phyloP scores from a whole-genome alignment of 495 filamentous ascomycete genomes.

The Penicillium odoratum region DNA sequence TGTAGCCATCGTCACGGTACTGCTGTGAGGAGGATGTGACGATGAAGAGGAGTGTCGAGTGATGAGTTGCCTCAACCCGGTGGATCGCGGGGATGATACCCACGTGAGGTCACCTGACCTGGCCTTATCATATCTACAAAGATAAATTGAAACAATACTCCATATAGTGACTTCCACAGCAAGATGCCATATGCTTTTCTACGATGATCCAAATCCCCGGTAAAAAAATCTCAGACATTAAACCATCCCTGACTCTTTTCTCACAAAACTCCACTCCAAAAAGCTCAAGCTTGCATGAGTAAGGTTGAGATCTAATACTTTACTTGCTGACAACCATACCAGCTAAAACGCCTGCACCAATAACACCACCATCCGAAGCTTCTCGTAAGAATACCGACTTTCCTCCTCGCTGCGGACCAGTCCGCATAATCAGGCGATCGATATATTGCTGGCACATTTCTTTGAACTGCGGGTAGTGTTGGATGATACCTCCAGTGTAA shows the following conservation, averaged over 20 bases:
- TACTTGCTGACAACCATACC: slow-evolving; percentile 50
- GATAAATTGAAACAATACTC: too few species aligned
- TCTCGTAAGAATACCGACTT: slow-evolving; percentile 65
- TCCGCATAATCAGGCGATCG: slow-evolving; percentile 60
- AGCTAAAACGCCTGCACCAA: slow-evolving; percentile 74
- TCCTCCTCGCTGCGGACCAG: slow-evolving; percentile 52
- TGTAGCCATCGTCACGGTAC: slow-evolving; percentile 28
- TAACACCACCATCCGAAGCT: slow-evolving; percentile 74
- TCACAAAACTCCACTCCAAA: slow-evolving; percentile 9
- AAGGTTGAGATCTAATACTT: slow-evolving; percentile 3
- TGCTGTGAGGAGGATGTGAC: slow-evolving; percentile 9
- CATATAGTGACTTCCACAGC: neutral
- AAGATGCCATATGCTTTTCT: slow-evolving; percentile 19
- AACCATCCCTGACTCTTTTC: slow-evolving; percentile 11
- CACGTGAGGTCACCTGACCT: slow-evolving; percentile 20
- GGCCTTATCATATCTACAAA: neutral
- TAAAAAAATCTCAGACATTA: slow-evolving; percentile 5
- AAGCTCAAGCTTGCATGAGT: neutral
- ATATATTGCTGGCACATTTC: slow-evolving; percentile 66
- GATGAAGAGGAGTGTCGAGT: slow-evolving; percentile 19
- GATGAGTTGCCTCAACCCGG: slow-evolving; percentile 14
- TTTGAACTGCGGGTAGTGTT: slow-evolving; percentile 72
- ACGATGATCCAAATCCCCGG: slow-evolving; percentile 8
- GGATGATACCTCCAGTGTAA: slow-evolving; percentile 77
- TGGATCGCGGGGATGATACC: slow-evolving; percentile 17